phyloP scores from a whole-genome alignment of 1,284 basidiomycete species.

The Thecaphora frezii region DNA sequence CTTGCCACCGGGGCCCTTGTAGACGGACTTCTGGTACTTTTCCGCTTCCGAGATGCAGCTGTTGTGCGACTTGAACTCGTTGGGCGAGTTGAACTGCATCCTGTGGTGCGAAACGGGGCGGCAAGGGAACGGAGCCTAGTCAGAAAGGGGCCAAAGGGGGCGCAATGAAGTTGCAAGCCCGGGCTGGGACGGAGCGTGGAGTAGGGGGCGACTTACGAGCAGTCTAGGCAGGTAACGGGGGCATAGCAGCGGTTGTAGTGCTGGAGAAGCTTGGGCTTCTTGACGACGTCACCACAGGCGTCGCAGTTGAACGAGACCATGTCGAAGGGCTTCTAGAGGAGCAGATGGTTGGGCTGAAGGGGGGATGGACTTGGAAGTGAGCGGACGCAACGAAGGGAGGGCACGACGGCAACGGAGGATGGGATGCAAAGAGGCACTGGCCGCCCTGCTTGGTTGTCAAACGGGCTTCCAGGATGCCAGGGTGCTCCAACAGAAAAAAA shows the following conservation, averaged over 20 bases:
- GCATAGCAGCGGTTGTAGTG: slow-evolving; percentile 54
- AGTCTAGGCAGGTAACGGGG: slow-evolving; percentile 57
- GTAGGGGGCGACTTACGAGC: slow-evolving; percentile 21
- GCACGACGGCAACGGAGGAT: too few species aligned
- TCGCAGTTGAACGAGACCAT: slow-evolving; percentile 58
- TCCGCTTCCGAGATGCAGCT: slow-evolving; percentile 58
- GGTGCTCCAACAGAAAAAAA: too few species aligned
- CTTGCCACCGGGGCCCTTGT: slow-evolving; percentile 13
- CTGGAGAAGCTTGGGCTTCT: slow-evolving; percentile 57
- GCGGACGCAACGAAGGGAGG: too few species aligned
- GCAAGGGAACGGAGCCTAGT: neutral
- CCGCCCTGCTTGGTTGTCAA: too few species aligned
- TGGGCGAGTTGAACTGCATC: slow-evolving; percentile 46
- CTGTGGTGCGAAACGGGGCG: slow-evolving; percentile 2
- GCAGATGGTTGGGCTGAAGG: too few species aligned
- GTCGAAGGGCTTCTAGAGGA: too few species aligned
- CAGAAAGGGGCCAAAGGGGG: too few species aligned
- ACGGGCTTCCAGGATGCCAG: too few species aligned
- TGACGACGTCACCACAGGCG: slow-evolving; percentile 55
- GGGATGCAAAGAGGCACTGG: too few species aligned
- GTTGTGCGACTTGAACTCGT: slow-evolving; percentile 55
- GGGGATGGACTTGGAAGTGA: too few species aligned
- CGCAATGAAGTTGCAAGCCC: too few species aligned
- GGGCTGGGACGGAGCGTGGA: too few species aligned
- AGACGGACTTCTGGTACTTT: slow-evolving; percentile 54